Conservation (phyloP, 768 basidiomycete species). For the Boletales sp. region DNA sequence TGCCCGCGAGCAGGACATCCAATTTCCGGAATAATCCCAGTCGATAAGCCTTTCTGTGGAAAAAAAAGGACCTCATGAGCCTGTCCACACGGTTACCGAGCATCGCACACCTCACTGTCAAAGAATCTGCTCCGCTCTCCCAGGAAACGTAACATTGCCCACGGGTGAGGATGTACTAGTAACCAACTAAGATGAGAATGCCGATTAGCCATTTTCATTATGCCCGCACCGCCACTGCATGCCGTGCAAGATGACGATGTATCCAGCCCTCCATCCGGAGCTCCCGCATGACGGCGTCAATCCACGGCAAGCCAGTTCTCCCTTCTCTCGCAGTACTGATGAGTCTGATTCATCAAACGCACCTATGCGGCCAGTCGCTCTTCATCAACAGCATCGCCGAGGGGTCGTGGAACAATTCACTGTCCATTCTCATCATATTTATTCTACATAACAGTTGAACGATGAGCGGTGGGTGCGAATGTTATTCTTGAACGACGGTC, state of each 20-base stretch:
- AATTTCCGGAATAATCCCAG: slow-evolving; percentile 26
- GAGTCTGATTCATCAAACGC: slow-evolving; percentile 6
- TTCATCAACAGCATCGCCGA: slow-evolving; percentile 12
- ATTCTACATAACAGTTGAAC: not conserved
- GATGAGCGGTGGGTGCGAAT: not conserved
- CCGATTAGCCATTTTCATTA: slow-evolving; percentile 26
- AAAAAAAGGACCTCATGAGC: slow-evolving; percentile 5
- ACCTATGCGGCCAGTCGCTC: slow-evolving; percentile 5
- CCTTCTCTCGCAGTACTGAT: not conserved
- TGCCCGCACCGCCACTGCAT: slow-evolving; percentile 25
- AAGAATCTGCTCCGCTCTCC: slow-evolving; percentile 17
- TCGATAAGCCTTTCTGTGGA: slow-evolving; percentile 10
- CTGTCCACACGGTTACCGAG: slow-evolving; percentile 12
- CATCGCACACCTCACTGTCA: slow-evolving; percentile 17
- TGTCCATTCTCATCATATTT: slow-evolving; percentile 3
- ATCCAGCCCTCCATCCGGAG: slow-evolving; percentile 12
- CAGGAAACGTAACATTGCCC: slow-evolving; percentile 27
- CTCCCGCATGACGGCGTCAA: slow-evolving; percentile 20
- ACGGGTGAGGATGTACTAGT: slow-evolving; percentile 21
- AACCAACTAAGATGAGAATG: slow-evolving; percentile 27
- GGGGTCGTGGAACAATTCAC: slow-evolving; percentile 14
- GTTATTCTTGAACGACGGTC: not conserved
- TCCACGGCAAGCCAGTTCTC: slow-evolving; percentile 13
- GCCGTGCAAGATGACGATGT: slow-evolving; percentile 21
- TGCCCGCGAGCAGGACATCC: slow-evolving; percentile 9